These are phyloP conservation scores for Saturnispora saitoi DNA, from an alignment of 805 yeast species.

Conservation along the genomic window DNA sequence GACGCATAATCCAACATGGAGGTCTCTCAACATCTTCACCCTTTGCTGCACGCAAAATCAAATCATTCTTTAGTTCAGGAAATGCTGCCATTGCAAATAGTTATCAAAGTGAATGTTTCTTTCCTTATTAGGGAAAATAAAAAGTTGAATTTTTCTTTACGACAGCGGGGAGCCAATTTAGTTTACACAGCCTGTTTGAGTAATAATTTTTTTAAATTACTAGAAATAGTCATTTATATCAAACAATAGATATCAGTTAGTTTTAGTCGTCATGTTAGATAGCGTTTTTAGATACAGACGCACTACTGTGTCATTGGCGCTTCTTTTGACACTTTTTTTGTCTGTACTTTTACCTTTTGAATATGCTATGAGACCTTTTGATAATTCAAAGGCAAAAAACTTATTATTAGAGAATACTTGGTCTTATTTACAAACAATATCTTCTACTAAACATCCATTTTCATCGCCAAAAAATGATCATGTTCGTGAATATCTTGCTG, in stretches of 20 bases:
- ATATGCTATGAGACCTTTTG: slow-evolving; percentile 27
- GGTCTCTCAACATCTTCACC: slow-evolving; percentile 93
- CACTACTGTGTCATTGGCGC: slow-evolving; percentile 54
- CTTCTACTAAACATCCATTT: slow-evolving; percentile 66
- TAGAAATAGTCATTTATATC: too few relatives aligned
- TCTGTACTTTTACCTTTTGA: slow-evolving; percentile 28
- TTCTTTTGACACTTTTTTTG: slow-evolving; percentile 37
- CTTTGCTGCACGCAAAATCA: slow-evolving; percentile 83
- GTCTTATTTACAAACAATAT: slow-evolving; percentile 64
- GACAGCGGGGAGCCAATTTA: background rate
- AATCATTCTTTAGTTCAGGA: slow-evolving; percentile 78
- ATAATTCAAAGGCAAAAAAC: background rate
- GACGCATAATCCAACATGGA: slow-evolving; percentile 97
- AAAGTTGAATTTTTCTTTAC: background rate
- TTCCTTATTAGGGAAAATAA: background rate
- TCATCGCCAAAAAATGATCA: slow-evolving; percentile 66
- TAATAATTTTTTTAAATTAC: too few relatives aligned
- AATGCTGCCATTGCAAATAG: slow-evolving; percentile 30
- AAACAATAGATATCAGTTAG: background rate
- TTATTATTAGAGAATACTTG: slow-evolving; percentile 39
- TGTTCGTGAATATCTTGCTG: slow-evolving; percentile 58
- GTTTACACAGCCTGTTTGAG: background rate
- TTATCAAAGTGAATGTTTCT: background rate
- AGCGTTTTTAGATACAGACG: slow-evolving; percentile 48
- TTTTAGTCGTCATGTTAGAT: background rate